Evolutionary conservation across 164 flowering plant species (phyloP), one percentile per base, ranked within the genome.

Genomic region (Vitis cinerea): DNA sequence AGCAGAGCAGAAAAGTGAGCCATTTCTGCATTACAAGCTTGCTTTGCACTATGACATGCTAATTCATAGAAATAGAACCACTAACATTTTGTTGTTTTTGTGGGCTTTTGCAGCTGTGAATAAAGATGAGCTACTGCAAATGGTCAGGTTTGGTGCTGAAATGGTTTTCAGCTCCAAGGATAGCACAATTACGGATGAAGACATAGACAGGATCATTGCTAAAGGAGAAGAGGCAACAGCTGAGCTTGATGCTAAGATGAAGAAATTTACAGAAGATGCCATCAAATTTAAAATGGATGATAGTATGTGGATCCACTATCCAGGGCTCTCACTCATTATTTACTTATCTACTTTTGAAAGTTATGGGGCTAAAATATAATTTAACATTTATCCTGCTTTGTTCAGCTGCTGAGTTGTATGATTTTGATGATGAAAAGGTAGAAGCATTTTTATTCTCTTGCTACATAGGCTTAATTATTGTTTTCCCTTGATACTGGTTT

Each of bases 101-200:
- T 30, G 44, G 44, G 4, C 12, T 75, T 57, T 61, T 74, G 68
- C 91, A 95, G 99, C 98, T 85, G 99, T 96, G 52, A 93, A 96
- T 56, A 96, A 96, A 69, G 99, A 93, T 82, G 99, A 96, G 74
- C 84, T 96, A 53, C 84, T 96, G 63, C 98, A 96, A 81, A 96
- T 96, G 99, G 98, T 96, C 80, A 89, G 99, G 68, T 96, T 91
- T 87, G 99, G 99, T 74, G 99, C 98, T 69, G 99, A 96, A 82
- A 96, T 96, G 99, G 99, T 96, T 71, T 96, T 96, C 83, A 93
- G 97, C 80, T 93, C 99, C 51, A 92, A 92, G 74, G 99, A 96
- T 59, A 93, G 97, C 85, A 96, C 98, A 14, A 89, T 96, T 63
- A 96, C 98, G 13, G 98, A 96, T 81, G 99, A 96, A 74, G 99